Conservation (phyloP, 2,329 filamentous ascomycete species). For the Diaporthe amygdali region DNA sequence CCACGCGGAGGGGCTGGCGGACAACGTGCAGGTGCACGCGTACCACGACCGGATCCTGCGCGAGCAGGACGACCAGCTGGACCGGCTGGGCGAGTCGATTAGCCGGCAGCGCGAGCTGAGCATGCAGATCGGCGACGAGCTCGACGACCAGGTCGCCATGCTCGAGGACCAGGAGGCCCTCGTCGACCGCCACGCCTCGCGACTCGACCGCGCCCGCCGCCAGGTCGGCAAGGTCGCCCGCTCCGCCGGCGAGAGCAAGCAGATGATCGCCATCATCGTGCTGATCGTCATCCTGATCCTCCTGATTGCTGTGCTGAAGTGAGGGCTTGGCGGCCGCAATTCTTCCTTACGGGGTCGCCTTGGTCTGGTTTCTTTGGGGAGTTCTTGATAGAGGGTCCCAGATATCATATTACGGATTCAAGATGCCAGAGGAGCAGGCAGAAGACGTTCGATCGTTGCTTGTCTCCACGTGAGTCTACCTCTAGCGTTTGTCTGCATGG, state of each 20-base stretch:
- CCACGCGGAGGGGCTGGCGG: constrained; percentile 60
- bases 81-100: constrained; percentile 84
- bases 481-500: constrained; percentile 12
- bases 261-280: constrained; percentile 80
- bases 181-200: constrained; percentile 79
- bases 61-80: constrained; percentile 95
- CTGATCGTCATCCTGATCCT: constrained; percentile 84
- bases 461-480: background rate
- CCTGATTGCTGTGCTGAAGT: constrained; percentile 83
- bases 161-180: constrained; percentile 87
- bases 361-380: background rate
- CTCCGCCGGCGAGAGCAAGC: constrained; percentile 83
- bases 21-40: constrained; percentile 84
- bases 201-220: constrained; percentile 76
- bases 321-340: background rate
- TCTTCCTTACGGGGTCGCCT: background rate
- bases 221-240: constrained; percentile 74
- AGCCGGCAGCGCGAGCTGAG: constrained; percentile 88
- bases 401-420: background rate
- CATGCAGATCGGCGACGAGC: constrained; percentile 95
- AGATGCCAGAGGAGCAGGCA: background rate
- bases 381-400: background rate
- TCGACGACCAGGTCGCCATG: constrained; percentile 87
- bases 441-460: background rate
- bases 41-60: constrained; percentile 81